These are phyloP conservation scores for Fabrea salina DNA, from an alignment of 169 alveolate genomes.

Conservation along the genomic window DNA sequence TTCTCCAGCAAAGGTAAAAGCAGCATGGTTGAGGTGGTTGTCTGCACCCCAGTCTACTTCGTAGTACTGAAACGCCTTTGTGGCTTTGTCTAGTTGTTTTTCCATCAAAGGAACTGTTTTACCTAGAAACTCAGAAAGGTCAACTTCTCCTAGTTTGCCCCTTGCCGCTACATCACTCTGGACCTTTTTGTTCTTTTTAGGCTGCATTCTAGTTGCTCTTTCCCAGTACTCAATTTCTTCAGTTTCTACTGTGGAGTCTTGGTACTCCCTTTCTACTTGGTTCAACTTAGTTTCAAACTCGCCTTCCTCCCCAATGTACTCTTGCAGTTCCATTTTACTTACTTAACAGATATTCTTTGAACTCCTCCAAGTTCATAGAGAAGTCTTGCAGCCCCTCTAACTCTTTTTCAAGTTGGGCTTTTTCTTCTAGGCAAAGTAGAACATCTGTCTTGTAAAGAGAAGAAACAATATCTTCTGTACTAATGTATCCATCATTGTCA, in stretches of 20 bases:
- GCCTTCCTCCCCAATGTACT: not conserved
- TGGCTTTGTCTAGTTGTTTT: not conserved
- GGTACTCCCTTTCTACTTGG: not conserved
- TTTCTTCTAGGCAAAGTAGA: too few relatives aligned
- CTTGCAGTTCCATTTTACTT: not conserved
- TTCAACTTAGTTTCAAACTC: not conserved
- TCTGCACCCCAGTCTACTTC: conserved; percentile 24
- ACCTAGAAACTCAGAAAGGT: not conserved
- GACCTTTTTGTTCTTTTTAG: not conserved
- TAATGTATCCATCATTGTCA: too few relatives aligned
- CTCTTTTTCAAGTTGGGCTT: too few relatives aligned
- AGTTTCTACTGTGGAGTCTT: not conserved
- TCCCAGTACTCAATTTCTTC: not conserved
- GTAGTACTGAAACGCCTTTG: conserved; percentile 24
- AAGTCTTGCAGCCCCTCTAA: too few relatives aligned
- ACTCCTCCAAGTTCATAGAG: too few relatives aligned
- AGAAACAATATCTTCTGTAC: too few relatives aligned
- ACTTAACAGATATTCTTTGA: too few relatives aligned
- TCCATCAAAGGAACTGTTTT: not conserved
- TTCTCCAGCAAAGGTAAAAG: not conserved
- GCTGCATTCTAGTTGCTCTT: not conserved
- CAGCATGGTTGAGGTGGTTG: not conserved
- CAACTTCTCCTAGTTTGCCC: not conserved
- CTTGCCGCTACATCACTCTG: not conserved
- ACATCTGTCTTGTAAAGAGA: too few relatives aligned